Evolutionary conservation across 345 rosid species (phyloP).

Genomic region (Noccaea bulbosa): DNA sequence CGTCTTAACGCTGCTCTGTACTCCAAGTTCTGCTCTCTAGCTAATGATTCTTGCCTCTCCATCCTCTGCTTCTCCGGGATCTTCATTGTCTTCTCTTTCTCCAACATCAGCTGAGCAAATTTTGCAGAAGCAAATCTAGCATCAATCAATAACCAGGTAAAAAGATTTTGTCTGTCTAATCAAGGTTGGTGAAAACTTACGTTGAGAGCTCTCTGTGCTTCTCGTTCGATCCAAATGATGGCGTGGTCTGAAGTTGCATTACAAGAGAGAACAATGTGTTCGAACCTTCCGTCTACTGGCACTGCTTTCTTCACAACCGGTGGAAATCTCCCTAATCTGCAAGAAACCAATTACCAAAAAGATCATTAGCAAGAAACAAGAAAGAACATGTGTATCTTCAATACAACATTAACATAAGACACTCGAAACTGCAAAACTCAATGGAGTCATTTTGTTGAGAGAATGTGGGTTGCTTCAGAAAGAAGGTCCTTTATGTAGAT

Average conservation of each 20-base stretch:
- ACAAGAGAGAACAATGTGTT: conserved; percentile 92
- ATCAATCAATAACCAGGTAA: neutral
- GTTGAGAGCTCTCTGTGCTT: conserved; percentile 74
- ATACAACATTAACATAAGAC: neutral
- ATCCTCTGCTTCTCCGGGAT: conserved; percentile 79
- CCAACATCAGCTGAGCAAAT: conserved; percentile 63
- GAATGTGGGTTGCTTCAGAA: conserved; percentile 3
- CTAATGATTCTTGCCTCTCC: conserved; percentile 83
- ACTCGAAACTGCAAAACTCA: neutral
- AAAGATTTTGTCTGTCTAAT: neutral
- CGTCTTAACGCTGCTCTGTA: conserved; percentile 83
- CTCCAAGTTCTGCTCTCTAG: conserved; percentile 70
- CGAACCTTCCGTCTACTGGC: conserved; percentile 95
- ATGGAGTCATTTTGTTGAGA: neutral
- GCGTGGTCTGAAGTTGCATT: conserved; percentile 96
- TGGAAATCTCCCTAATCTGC: conserved; percentile 82
- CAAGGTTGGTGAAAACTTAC: conserved; percentile 50
- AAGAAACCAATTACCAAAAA: conserved; percentile 28
- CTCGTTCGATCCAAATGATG: conserved; percentile 88
- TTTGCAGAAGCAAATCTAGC: neutral
- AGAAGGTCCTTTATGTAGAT: neutral
- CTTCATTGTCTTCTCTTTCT: conserved; percentile 69
- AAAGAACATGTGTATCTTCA: neutral
- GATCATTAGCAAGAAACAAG: neutral
- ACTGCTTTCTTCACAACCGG: conserved; percentile 95